Evolutionary conservation across 1,139 yeast genomes (phyloP).

Genomic region (Nakaseomyces bracarensis): DNA sequence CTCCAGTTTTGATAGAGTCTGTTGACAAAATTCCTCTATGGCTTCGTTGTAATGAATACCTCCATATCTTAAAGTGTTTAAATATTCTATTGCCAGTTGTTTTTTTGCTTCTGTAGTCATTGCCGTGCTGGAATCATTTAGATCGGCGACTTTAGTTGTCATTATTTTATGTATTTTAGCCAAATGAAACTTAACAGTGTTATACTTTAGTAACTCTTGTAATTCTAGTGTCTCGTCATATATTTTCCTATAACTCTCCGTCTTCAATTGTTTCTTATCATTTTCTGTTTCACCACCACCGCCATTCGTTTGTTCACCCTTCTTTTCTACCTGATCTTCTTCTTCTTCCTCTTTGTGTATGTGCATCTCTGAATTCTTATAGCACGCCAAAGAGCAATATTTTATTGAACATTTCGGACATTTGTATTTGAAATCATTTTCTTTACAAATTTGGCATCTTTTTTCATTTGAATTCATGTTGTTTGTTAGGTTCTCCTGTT

Average conservation of each 20-base stretch:
- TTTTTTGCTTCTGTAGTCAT: slow-evolving; percentile 22
- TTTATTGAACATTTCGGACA: slow-evolving; percentile 49
- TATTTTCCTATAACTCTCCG: slow-evolving; percentile 15
- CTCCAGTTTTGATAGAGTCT: slow-evolving; percentile 11
- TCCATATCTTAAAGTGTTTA: slow-evolving; percentile 30
- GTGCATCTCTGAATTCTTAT: slow-evolving; percentile 41
- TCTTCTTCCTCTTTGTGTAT: slow-evolving; percentile 22
- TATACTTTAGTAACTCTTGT: slow-evolving; percentile 26
- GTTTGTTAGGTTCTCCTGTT: too few species aligned
- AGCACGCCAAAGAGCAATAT: slow-evolving; percentile 53
- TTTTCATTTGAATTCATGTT: slow-evolving; percentile 1
- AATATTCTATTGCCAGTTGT: slow-evolving; percentile 29
- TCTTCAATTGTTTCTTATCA: slow-evolving; percentile 7
- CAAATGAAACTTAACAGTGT: slow-evolving; percentile 32
- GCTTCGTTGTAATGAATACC: slow-evolving; percentile 33
- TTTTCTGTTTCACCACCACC: background rate
- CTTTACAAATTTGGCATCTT: slow-evolving; percentile 43
- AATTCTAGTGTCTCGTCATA: slow-evolving; percentile 21
- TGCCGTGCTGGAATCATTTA: slow-evolving; percentile 14
- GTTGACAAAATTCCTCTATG: slow-evolving; percentile 31
- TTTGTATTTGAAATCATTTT: slow-evolving; percentile 43
- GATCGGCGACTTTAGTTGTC: slow-evolving; percentile 15
- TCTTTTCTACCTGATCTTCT: slow-evolving; percentile 5
- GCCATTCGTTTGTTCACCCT: slow-evolving; percentile 5
- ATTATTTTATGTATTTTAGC: slow-evolving; percentile 28